Percentiles rank a stretch among this genome's conserved stretches.
Conservation (phyloP, 805 yeast species). For the Candida montana region DNA sequence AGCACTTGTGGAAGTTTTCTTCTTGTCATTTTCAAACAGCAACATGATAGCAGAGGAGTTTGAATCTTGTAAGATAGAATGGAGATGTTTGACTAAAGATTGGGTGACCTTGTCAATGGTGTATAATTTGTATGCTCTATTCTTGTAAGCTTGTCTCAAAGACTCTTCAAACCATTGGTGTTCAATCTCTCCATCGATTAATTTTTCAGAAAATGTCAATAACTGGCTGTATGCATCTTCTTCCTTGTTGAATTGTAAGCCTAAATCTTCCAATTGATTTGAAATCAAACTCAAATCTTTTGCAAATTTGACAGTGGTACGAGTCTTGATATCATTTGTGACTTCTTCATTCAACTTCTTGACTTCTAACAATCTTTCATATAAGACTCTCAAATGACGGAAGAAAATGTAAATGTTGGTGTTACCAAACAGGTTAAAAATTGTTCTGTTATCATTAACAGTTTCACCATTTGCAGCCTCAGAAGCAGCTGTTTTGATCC, state of each 20-base stretch:
- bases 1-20: conserved; percentile 57
- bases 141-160: conserved; percentile 89
- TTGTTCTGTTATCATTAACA: conserved; percentile 37
- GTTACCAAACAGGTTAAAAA: conserved; percentile 79
- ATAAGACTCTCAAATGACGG: conserved; percentile 78
- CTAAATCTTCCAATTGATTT: conserved; percentile 75
- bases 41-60: conserved; percentile 76
- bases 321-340: conserved; percentile 59
- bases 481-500: conserved; percentile 21
- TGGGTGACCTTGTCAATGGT: conserved; percentile 92
- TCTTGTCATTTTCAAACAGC: conserved; percentile 79
- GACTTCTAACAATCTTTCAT: conserved; percentile 73
- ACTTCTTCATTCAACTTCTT: conserved; percentile 68
- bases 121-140: conserved; percentile 86
- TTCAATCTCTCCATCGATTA: conserved; percentile 87
- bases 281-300: conserved; percentile 78
- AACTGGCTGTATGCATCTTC: conserved; percentile 75
- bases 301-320: conserved; percentile 72
- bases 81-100: conserved; percentile 79
- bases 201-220: conserved; percentile 63
- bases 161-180: conserved; percentile 95
- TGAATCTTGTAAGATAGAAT: conserved; percentile 71
- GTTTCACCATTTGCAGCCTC: conserved; percentile 26
- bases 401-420: conserved; percentile 84
- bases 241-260: conserved; percentile 60